Conservation (phyloP, 495 filamentous ascomycete genomes). For the Daldinia bambusicola region DNA sequence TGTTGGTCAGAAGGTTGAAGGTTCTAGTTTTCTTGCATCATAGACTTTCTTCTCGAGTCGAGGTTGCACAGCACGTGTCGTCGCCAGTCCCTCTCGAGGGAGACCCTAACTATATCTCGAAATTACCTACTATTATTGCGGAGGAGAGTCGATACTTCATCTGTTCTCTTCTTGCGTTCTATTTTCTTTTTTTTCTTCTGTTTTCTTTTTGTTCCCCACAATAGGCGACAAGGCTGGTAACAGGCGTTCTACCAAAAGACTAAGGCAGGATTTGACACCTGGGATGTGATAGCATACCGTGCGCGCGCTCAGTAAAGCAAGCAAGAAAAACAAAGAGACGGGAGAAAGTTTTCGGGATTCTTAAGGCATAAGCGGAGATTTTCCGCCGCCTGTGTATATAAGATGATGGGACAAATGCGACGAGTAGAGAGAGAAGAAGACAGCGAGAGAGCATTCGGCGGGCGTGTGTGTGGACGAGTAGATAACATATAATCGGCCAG, state of each 20-base stretch:
- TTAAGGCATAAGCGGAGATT: constrained; percentile 5
- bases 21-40: constrained; percentile 36
- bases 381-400: constrained; percentile 42
- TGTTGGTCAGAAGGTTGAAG: constrained; percentile 33
- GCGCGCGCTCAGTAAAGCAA: constrained; percentile 5
- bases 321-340: constrained; percentile 14
- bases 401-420: constrained; percentile 21
- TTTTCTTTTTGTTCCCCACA: constrained; percentile 11
- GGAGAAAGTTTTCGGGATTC: not conserved
- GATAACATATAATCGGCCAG: constrained; percentile 47
- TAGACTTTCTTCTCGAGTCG: constrained; percentile 40
- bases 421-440: not conserved
- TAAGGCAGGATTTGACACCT: constrained; percentile 34
- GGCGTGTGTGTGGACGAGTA: constrained; percentile 31
- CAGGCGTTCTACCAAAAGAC: constrained; percentile 41
- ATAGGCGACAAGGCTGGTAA: constrained; percentile 9
- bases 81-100: constrained; percentile 25
- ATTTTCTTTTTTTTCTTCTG: constrained; percentile 15
- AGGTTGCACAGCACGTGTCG: constrained; percentile 32
- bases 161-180: constrained; percentile 29
- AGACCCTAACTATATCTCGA: constrained; percentile 22
- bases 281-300: constrained; percentile 42
- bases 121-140: constrained; percentile 20
- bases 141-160: constrained; percentile 32
- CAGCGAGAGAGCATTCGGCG: constrained; percentile 5